phyloP scores from a whole-genome alignment of 768 basidiomycete genomes.

The Solioccasus polychromus region DNA sequence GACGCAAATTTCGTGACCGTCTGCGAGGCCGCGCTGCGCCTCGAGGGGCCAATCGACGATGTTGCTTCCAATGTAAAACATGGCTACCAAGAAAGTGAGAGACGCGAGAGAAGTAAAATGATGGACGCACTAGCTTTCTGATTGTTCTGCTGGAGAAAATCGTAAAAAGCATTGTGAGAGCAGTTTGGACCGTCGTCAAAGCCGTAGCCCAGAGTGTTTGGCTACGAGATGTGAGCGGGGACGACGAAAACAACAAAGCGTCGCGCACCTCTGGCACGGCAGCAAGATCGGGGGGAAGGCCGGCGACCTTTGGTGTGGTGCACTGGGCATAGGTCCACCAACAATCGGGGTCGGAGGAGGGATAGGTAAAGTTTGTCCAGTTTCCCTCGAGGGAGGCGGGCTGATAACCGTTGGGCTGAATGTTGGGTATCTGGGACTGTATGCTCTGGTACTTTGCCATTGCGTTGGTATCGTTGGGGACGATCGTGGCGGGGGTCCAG shows the following conservation, averaged over 20 bases:
- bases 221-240: conserved; percentile 25
- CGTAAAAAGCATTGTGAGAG: conserved; percentile 60
- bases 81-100: conserved; percentile 35
- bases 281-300: conserved; percentile 43
- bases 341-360: conserved; percentile 46
- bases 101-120: not conserved
- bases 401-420: conserved; percentile 35
- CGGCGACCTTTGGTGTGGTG: conserved; percentile 42
- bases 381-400: conserved; percentile 26
- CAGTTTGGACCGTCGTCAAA: conserved; percentile 70
- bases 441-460: conserved; percentile 44
- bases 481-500: conserved; percentile 44
- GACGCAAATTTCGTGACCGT: conserved; percentile 60
- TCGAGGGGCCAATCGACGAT: conserved; percentile 55
- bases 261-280: conserved; percentile 46
- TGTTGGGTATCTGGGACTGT: conserved; percentile 43
- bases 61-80: conserved; percentile 64
- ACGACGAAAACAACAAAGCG: not conserved
- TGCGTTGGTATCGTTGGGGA: conserved; percentile 42
- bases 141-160: conserved; percentile 47
- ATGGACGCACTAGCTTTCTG: conserved; percentile 49
- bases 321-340: conserved; percentile 43
- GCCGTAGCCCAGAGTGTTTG: conserved; percentile 53
- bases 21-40: conserved; percentile 48
- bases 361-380: conserved; percentile 35